Evolutionary conservation across 2,329 filamentous ascomycete genomes (phyloP).

Genomic region (Colletotrichum gigasporum): DNA sequence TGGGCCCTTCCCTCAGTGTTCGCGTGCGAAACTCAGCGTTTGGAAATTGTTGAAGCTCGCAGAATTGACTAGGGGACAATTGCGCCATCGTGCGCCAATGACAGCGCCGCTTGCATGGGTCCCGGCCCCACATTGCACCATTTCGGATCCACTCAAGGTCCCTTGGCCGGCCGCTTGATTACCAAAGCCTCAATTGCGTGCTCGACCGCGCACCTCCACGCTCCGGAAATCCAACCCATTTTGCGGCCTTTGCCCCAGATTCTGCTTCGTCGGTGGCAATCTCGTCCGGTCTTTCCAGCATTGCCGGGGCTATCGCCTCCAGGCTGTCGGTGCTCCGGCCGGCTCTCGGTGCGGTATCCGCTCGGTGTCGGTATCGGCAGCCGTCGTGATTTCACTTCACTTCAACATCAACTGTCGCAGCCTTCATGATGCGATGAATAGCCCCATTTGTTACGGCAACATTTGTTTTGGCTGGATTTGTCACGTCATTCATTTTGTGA

Average conservation of each 20-base stretch:
- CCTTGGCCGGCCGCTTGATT: constrained; percentile 12
- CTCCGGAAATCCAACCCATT: constrained; percentile 21
- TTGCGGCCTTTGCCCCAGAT: constrained; percentile 15
- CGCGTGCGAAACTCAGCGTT: constrained; percentile 32
- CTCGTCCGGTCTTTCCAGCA: neutral
- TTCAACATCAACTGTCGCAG: no score
- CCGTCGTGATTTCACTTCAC: constrained; percentile 14
- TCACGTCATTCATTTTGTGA: no score
- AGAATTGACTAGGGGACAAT: constrained; percentile 30
- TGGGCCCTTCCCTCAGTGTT: neutral
- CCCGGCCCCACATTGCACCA: constrained; percentile 29
- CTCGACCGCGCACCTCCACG: constrained; percentile 12
- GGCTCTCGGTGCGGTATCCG: constrained; percentile 28
- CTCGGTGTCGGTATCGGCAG: constrained; percentile 27
- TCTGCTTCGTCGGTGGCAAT: constrained; percentile 27
- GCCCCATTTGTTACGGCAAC: no score
- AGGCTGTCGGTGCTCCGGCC: constrained; percentile 25
- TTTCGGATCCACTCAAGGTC: constrained; percentile 23
- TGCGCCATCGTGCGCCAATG: constrained; percentile 32
- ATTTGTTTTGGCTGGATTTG: no score
- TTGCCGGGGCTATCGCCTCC: neutral
- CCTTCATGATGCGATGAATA: no score
- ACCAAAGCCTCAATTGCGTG: constrained; percentile 31
- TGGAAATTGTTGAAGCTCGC: constrained; percentile 31
- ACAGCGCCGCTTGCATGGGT: neutral